These are phyloP conservation scores for Paratinospora sagittata DNA, from an alignment of 164 flowering plant species.

Conservation along the genomic window DNA sequence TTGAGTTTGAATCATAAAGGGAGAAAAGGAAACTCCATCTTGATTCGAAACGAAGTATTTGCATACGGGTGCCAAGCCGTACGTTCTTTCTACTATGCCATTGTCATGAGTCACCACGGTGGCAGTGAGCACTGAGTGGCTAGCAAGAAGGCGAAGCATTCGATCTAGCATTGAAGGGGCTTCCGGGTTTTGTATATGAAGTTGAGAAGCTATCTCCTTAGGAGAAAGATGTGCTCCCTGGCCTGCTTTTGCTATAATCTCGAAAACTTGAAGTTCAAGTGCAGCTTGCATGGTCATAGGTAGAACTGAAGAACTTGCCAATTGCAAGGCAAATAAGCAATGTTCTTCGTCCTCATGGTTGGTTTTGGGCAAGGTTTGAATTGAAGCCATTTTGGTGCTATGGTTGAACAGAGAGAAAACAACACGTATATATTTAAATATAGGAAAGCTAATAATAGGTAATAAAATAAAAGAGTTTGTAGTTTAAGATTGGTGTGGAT, in stretches of 20 bases:
- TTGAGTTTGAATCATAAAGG: slow-evolving; percentile 63
- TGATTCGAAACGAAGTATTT: slow-evolving; percentile 56
- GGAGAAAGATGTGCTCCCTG: slow-evolving; percentile 44
- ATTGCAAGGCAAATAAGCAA: slow-evolving; percentile 51
- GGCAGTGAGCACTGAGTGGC: slow-evolving; percentile 52
- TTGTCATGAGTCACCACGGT: slow-evolving; percentile 19
- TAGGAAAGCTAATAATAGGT: too few relatives aligned
- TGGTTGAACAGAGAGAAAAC: too few relatives aligned
- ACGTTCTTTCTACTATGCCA: slow-evolving; percentile 50
- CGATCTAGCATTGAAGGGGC: slow-evolving; percentile 71
- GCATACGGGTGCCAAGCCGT: slow-evolving; percentile 65
- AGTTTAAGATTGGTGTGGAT: too few relatives aligned
- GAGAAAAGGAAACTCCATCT: slow-evolving; percentile 59
- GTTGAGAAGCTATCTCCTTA: slow-evolving; percentile 47
- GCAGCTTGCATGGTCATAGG: slow-evolving; percentile 74
- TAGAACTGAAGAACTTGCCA: slow-evolving; percentile 48
- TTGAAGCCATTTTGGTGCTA: background rate
- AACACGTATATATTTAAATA: too few relatives aligned
- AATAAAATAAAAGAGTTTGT: too few relatives aligned
- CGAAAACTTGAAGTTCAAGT: slow-evolving; percentile 64
- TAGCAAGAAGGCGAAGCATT: slow-evolving; percentile 60
- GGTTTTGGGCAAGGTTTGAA: background rate
- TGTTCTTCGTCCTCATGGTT: slow-evolving; percentile 36
- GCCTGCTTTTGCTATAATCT: slow-evolving; percentile 57
- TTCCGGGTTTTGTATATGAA: slow-evolving; percentile 53